Conservation (phyloP, 73 alveolate species). For the Paramecium bursaria region DNA sequence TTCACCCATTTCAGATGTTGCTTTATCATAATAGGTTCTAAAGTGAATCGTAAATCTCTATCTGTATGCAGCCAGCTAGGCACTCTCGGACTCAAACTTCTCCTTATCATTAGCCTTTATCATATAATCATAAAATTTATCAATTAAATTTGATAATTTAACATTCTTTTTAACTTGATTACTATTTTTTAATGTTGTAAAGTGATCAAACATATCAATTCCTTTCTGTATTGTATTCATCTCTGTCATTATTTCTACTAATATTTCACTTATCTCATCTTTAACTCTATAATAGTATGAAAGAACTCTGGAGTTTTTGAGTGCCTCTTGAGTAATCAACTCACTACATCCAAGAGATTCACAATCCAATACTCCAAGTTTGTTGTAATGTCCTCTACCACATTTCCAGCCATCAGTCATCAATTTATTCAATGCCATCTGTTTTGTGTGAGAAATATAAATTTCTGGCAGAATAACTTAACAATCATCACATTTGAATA, state of each 20-base stretch:
- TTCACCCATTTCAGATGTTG: no score
- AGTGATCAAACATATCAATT: neutral
- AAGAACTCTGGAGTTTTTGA: conserved; percentile 52
- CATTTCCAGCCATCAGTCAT: conserved; percentile 34
- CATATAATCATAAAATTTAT: no score
- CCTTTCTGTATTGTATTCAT: conserved; percentile 33
- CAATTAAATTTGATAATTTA: conserved; percentile 2
- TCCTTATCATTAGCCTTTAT: no score
- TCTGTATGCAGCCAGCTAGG: no score
- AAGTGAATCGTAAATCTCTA: no score
- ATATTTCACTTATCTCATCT: conserved; percentile 43
- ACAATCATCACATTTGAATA: conserved; percentile 56
- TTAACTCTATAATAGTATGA: conserved; percentile 60
- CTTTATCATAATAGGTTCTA: no score
- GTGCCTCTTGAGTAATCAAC: conserved; percentile 59
- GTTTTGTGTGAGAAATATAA: conserved; percentile 28
- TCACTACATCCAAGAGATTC: conserved; percentile 61
- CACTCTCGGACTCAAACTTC: no score
- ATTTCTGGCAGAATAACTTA: conserved; percentile 36
- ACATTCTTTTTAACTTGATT: conserved; percentile 35
- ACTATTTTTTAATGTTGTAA: neutral
- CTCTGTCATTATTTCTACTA: conserved; percentile 11
- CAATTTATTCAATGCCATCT: neutral
- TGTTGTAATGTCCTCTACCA: conserved; percentile 61
- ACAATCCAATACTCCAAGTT: conserved; percentile 22